Base-by-base conservation (phyloP, 2,329 filamentous ascomycete genomes). In the Cytospora leucostoma region DNA sequence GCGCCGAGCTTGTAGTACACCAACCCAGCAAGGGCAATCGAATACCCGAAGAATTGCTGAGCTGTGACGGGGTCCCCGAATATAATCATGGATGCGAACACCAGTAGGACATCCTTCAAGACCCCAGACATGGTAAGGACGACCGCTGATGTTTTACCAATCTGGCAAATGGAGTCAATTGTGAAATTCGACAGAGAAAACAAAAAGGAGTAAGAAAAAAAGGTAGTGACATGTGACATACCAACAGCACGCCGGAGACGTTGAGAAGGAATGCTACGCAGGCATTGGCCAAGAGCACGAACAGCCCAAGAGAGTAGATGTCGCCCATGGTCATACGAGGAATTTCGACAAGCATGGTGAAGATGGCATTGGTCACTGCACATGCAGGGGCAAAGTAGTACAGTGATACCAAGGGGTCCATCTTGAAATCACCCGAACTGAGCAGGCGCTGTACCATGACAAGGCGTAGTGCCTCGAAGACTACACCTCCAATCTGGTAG, bases 321-420 rank as follows among this genome's bases (percentile, higher is more conserved):
- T 92, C 87, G 40, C 76, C 79, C 78, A 90, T 83, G 59, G 81
- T 81, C 73, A 91, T 82, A 63, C 77, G 79, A 65, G 88, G 88
- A 7, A 91, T 75, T 76, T 93, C 90, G 75, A 87, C 85, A 71
- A 90, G 78, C 44, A 92, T 77, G 64, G 88, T 87, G 61, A 91
- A 83, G n/a, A 85, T 74, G 70, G 86, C 85, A 78, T 93, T 93
- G 84, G 92, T 91, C 73, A 86, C 77, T 56, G 90, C 89, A 76
- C 90, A 93, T 60, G 90, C 86, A 21, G 90, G 90, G 1, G 90
- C 90, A 71, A 91, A 93, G 81, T 93, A 93, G 83, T 93, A 93
- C 17, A 93, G 84, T 32, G 90, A 93, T 56, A 93, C 90, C 27
- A 93, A 80, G 32, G 90, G 89, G 74, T 93, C 90, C 90, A 93